Evolutionary conservation across 2,329 filamentous ascomycete species (phyloP).

Genomic region (Parafenestella ontariensis): DNA sequence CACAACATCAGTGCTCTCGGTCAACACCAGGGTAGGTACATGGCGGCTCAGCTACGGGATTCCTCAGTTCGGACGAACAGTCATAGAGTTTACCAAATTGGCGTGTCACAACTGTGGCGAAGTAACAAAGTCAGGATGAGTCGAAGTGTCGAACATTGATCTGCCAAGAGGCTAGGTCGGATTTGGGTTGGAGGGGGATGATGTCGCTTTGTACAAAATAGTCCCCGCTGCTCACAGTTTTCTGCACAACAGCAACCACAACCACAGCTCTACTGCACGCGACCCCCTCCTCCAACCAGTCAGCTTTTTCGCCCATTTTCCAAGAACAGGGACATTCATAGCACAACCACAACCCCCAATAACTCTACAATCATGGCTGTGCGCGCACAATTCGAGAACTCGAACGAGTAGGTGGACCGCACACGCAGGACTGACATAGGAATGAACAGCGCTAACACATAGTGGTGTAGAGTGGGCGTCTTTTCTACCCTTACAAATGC

Average conservation of each 20-base stretch:
- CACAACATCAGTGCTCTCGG: background rate
- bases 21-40: background rate
- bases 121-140: slow-evolving; percentile 28
- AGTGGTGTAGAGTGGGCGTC: slow-evolving; percentile 78
- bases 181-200: slow-evolving; percentile 30
- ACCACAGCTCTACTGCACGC: slow-evolving; percentile 13
- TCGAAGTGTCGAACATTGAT: too few relatives aligned
- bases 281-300: slow-evolving; percentile 7
- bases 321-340: background rate
- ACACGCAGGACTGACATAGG: slow-evolving; percentile 4
- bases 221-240: slow-evolving; percentile 31
- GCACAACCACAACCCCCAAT: slow-evolving; percentile 1
- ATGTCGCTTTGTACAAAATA: slow-evolving; percentile 35
- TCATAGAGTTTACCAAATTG: background rate
- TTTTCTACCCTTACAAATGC: slow-evolving; percentile 97
- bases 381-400: slow-evolving; percentile 79
- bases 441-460: slow-evolving; percentile 15
- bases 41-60: background rate
- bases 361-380: slow-evolving; percentile 55
- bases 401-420: slow-evolving; percentile 74
- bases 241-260: slow-evolving; percentile 10
- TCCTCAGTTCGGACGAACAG: slow-evolving; percentile 1
- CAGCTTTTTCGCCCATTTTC: background rate
- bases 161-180: slow-evolving; percentile 14
- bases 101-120: slow-evolving; percentile 3